Conservation (phyloP, 306 rosid genomes). For the Amphicarpaea edgeworthii region DNA sequence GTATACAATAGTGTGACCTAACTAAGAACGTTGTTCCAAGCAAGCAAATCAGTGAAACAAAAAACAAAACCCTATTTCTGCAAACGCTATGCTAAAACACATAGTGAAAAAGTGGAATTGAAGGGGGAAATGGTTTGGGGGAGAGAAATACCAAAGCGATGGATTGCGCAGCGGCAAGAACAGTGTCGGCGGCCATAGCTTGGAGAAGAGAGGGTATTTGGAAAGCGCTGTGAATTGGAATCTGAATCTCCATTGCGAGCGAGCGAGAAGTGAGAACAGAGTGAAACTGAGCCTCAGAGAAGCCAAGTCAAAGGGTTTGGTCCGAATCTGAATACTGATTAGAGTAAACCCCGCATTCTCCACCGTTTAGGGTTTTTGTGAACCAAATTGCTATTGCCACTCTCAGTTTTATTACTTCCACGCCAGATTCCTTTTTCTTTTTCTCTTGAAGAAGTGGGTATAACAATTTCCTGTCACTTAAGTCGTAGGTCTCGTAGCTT, state of each 20-base stretch:
- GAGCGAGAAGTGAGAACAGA: slow-evolving; percentile 18
- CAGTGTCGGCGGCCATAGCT: slow-evolving; percentile 53
- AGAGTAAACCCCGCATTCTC: slow-evolving; percentile 56
- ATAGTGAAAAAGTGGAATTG: background rate
- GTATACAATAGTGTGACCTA: too few species aligned
- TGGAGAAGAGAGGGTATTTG: slow-evolving; percentile 54
- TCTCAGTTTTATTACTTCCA: slow-evolving; percentile 39
- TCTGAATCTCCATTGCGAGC: slow-evolving; percentile 57
- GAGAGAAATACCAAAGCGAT: slow-evolving; percentile 53
- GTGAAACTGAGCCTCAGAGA: slow-evolving; percentile 23
- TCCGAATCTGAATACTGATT: slow-evolving; percentile 47
- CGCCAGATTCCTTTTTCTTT: background rate
- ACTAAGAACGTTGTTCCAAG: too few species aligned
- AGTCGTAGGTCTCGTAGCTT: background rate
- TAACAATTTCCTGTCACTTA: background rate
- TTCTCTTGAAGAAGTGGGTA: background rate
- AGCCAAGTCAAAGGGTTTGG: slow-evolving; percentile 42
- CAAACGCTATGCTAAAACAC: background rate
- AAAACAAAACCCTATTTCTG: background rate
- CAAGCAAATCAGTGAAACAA: slow-evolving; percentile 22
- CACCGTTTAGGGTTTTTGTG: slow-evolving; percentile 73
- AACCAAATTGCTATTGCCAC: slow-evolving; percentile 32
- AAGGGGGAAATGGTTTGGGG: background rate
- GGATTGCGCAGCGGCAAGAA: slow-evolving; percentile 59
- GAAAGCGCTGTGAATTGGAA: slow-evolving; percentile 42